phyloP scores from a whole-genome alignment of 179 eudicot genomes.

The Amaranthus tricolor region DNA sequence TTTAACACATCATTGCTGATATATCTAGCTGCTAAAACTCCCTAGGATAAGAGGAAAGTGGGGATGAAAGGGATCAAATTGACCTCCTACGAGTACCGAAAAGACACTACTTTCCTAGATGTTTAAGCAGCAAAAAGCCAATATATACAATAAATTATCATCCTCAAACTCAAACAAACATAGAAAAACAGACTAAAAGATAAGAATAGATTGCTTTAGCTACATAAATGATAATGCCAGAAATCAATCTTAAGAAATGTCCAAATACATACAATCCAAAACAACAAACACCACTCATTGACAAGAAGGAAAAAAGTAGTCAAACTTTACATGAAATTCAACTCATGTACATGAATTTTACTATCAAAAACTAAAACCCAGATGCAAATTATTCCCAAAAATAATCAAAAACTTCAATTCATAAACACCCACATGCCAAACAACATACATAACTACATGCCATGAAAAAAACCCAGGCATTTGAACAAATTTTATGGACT shows the following conservation, averaged over 20 bases:
- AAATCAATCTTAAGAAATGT: conserved; percentile 19
- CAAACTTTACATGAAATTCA: conserved; percentile 33
- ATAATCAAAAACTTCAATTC: conserved; percentile 18
- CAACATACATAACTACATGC: conserved; percentile 19
- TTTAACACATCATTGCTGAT: neutral
- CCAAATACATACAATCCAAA: conserved; percentile 29
- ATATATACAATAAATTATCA: neutral
- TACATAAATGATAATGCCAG: conserved; percentile 26
- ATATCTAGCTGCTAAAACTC: conserved; percentile 1
- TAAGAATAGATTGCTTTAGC: conserved; percentile 8
- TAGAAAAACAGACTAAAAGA: neutral
- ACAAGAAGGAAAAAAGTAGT: conserved; percentile 25
- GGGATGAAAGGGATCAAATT: neutral
- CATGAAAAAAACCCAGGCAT: neutral
- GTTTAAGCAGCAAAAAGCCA: neutral
- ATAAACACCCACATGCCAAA: conserved; percentile 11
- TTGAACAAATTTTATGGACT: conserved; percentile 2
- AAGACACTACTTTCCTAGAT: neutral
- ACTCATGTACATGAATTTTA: conserved; percentile 26
- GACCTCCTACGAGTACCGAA: conserved; percentile 3
- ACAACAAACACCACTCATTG: conserved; percentile 23
- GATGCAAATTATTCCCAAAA: conserved; percentile 21
- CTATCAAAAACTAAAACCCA: conserved; percentile 30
- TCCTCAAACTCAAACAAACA: conserved; percentile 11
- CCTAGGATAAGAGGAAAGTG: neutral